Base-by-base conservation (phyloP, 441 rosid genomes). In the Populus hybrid region DNA sequence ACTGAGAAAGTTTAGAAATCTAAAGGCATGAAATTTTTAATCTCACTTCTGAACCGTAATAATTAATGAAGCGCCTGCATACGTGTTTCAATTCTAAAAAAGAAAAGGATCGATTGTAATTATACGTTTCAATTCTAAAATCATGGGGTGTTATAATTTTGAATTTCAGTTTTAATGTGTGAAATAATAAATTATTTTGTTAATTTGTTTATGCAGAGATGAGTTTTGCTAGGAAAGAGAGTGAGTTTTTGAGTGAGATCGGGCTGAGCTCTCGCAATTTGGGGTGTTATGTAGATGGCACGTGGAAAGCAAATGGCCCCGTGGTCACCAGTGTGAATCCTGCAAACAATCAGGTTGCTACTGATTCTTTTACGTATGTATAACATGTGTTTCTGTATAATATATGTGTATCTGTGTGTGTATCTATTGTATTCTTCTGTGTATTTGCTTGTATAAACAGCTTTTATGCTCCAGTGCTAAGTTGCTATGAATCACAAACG, bases 251-350 rank as follows among this genome's bases (percentile, higher is more conserved):
- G 84, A 86, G 87, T 33, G 98, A 92, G 89, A 87, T 95, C 86
- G 97, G 98, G 6, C 79, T 95, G 76, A 78, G 84, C 71, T 75
- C 93, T 68, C 86, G 86, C 38, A 95, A 90, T 80, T 45, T 84
- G 63, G 99, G 99, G 7, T 86, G 90, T 79, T 92, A 81, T 81
- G 91, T 94, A 64, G 82, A 70, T 82, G 99, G 99, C 70, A 78
- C 74, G 59, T 95, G 97, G 99, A 90, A 86, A 86, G 97, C 88
- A 18, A 77, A 65, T 74, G 98, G 99, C 33, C 90, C 97, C 45
- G 80, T 88, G 20, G 81, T 89, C 73, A 85, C 93, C 61, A 84
- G 94, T 77, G 20, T 82, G 63, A 92, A 93, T 84, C 99, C 99
- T 64, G 94, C 89, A 7, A 87, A 90, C 80, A 95, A 95, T 81